phyloP scores from a whole-genome alignment of 331 rosid genomes.

The Malus hybrid region DNA sequence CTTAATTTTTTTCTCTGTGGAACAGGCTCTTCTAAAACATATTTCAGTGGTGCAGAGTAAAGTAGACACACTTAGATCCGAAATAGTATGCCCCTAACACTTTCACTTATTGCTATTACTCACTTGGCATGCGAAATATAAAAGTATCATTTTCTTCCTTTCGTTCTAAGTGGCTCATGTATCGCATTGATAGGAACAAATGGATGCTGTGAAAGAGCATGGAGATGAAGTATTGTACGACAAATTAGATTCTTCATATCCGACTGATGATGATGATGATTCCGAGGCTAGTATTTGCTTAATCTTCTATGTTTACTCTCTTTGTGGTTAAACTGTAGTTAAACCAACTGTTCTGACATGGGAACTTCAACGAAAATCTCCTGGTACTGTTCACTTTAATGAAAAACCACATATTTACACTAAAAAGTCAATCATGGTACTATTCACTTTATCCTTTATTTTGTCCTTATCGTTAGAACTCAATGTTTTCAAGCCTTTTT shows the following conservation, averaged over 20 bases:
- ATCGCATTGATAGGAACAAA: slow-evolving; percentile 48
- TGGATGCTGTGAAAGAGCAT: slow-evolving; percentile 56
- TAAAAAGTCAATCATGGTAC: too few species aligned
- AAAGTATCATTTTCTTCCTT: not conserved
- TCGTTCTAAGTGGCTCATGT: slow-evolving; percentile 11
- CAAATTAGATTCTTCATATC: slow-evolving; percentile 58
- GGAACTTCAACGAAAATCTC: too few species aligned
- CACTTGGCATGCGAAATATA: not conserved
- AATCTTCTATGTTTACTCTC: not conserved
- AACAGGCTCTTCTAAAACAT: slow-evolving; percentile 68
- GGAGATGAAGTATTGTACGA: slow-evolving; percentile 70
- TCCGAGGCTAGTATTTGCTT: slow-evolving; percentile 38
- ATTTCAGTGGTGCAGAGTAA: slow-evolving; percentile 53
- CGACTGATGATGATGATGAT: slow-evolving; percentile 57
- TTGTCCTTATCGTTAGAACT: too few species aligned
- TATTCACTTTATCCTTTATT: too few species aligned
- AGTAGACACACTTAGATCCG: slow-evolving; percentile 55
- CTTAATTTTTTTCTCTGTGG: slow-evolving; percentile 17
- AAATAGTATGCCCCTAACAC: slow-evolving; percentile 50
- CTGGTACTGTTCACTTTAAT: too few species aligned
- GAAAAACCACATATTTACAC: too few species aligned
- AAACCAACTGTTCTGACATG: not conserved
- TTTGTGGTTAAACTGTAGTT: not conserved
- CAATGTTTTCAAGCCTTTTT: too few species aligned
- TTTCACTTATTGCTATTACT: slow-evolving; percentile 7